Percentiles rank a stretch among this genome's conserved stretches.
phyloP scores from a whole-genome alignment of 108 stramenopile genomes.

The Nannochloropsis oceanica region DNA sequence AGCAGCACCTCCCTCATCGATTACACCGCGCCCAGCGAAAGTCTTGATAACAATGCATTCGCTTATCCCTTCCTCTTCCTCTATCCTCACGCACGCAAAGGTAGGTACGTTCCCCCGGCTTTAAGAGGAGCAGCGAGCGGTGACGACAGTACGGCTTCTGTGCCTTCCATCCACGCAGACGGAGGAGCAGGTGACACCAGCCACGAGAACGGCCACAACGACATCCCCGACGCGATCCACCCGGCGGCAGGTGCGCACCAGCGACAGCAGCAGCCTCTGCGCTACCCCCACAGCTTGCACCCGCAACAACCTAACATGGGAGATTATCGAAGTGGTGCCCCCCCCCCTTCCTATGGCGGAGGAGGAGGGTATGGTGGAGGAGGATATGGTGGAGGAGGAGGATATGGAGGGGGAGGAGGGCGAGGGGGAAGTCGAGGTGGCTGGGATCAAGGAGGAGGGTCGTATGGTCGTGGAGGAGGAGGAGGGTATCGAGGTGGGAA shows the following conservation, averaged over 20 bases:
- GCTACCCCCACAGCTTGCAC: not conserved
- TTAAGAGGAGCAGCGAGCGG: conserved; percentile 1
- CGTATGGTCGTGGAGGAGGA: conserved; percentile 7
- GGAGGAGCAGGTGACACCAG: not conserved
- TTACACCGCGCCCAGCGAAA: too few relatives aligned
- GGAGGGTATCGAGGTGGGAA: not conserved
- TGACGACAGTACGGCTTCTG: not conserved
- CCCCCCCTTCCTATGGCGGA: not conserved
- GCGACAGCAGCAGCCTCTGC: not conserved
- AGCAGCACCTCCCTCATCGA: too few relatives aligned
- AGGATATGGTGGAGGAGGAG: conserved; percentile 1
- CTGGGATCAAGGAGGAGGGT: not conserved
- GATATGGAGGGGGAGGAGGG: conserved; percentile 8
- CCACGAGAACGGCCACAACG: not conserved
- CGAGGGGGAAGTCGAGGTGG: not conserved
- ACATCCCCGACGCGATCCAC: not conserved
- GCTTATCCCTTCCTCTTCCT: too few relatives aligned
- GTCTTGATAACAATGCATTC: too few relatives aligned
- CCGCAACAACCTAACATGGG: not conserved
- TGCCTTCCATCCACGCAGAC: not conserved
- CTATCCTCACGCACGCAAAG: not conserved
- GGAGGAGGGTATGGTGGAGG: conserved; percentile 7
- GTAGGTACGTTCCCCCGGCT: conserved; percentile 15
- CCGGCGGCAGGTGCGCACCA: not conserved
- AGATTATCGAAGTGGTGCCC: not conserved